These are phyloP conservation scores for Oryza glumipatula DNA, from an alignment of 176 grass and related monocot species.

Conservation along the genomic window DNA sequence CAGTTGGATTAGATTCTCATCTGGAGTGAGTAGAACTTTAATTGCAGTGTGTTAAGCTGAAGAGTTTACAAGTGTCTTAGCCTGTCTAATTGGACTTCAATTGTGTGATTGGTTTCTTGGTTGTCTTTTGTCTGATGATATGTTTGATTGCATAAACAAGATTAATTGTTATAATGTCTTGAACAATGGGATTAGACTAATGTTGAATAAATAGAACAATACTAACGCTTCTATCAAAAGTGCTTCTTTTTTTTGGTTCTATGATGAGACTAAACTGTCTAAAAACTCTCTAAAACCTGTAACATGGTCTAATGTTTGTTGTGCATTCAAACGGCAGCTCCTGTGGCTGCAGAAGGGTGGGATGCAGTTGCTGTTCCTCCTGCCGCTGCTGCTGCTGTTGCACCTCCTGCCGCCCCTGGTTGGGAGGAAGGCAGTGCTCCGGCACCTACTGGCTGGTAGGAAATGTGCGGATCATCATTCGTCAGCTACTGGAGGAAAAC, in stretches of 20 bases:
- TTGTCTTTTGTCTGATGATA: background rate
- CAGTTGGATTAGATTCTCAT: background rate
- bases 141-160: background rate
- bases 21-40: background rate
- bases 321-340: conserved; percentile 47
- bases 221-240: background rate
- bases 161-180: background rate
- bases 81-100: background rate
- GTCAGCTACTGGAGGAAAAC: conserved; percentile 1
- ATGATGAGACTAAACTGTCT: background rate
- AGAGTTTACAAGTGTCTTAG: background rate
- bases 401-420: conserved; percentile 18
- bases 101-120: background rate
- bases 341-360: conserved; percentile 48
- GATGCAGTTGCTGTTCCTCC: conserved; percentile 34
- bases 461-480: background rate
- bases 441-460: conserved; percentile 46
- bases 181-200: background rate
- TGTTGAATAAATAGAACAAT: background rate
- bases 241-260: background rate
- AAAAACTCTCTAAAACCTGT: background rate
- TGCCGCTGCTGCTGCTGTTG: background rate
- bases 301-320: background rate
- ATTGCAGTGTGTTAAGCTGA: background rate
- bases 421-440: conserved; percentile 55